These are phyloP conservation scores for Auriscalpium vulgare DNA, from an alignment of 768 basidiomycete species.

Conservation along the genomic window DNA sequence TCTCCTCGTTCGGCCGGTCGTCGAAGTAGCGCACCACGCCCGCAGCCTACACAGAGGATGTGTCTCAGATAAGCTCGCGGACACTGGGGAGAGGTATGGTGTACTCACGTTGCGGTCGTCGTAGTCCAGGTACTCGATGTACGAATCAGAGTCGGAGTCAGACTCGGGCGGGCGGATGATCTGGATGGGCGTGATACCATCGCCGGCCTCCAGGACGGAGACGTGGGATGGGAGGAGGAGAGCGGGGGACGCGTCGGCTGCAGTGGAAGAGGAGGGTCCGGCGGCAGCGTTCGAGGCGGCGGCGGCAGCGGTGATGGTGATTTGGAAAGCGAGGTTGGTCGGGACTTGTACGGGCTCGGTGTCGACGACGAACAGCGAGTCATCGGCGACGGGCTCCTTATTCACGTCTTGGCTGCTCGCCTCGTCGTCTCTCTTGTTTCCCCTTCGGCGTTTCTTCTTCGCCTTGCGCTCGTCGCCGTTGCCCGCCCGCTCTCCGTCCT, in stretches of 20 bases:
- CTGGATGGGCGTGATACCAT: conserved; percentile 30
- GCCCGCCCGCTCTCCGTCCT: not conserved
- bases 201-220: conserved; percentile 35
- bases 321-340: conserved; percentile 13
- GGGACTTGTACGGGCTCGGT: conserved; percentile 31
- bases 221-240: conserved; percentile 69
- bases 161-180: conserved; percentile 38
- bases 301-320: conserved; percentile 3
- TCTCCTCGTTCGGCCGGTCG: conserved; percentile 28
- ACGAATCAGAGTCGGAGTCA: conserved; percentile 54
- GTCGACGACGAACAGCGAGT: conserved; percentile 44
- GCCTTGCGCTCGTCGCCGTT: conserved; percentile 1
- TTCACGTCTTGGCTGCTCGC: not conserved
- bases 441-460: conserved; percentile 4
- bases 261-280: not conserved
- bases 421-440: not conserved
- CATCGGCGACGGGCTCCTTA: not conserved
- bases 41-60: conserved; percentile 30
- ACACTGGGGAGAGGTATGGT: not conserved
- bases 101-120: conserved; percentile 47
- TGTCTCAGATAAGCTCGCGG: not conserved
- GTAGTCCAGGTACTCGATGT: conserved; percentile 74
- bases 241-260: conserved; percentile 6
- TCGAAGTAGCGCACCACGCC: conserved; percentile 61
- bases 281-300: conserved; percentile 1